These are phyloP conservation scores for Parachlorella kessleri DNA, from an alignment of 139 green algal genomes.

Conservation along the genomic window DNA sequence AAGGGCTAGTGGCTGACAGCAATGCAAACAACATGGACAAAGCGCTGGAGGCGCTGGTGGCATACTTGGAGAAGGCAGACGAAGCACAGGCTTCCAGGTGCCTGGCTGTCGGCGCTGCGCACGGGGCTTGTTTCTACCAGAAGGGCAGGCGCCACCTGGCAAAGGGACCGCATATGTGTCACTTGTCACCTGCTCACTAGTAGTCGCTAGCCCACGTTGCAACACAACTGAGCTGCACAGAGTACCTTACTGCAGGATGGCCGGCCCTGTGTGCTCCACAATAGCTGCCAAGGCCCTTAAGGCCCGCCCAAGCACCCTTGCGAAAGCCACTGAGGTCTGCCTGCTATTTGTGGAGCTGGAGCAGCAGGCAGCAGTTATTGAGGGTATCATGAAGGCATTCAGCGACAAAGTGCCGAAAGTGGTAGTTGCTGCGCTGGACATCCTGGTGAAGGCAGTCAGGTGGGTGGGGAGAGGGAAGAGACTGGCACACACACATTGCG, in stretches of 20 bases:
- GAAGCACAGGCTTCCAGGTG: slow-evolving; percentile 59
- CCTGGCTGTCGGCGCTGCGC: too few species aligned
- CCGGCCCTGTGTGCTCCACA: slow-evolving; percentile 52
- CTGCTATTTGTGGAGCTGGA: slow-evolving; percentile 87
- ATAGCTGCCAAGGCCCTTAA: slow-evolving; percentile 84
- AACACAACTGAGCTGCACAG: too few species aligned
- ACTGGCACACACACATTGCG: too few species aligned
- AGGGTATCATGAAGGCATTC: slow-evolving; percentile 66
- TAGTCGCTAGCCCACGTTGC: too few species aligned
- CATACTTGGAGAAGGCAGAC: slow-evolving; percentile 62
- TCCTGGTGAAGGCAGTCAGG: slow-evolving; percentile 56
- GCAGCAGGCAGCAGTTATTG: slow-evolving; percentile 53
- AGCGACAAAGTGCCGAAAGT: slow-evolving; percentile 92
- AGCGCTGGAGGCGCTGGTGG: slow-evolving; percentile 79
- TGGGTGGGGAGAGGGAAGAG: too few species aligned
- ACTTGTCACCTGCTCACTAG: too few species aligned
- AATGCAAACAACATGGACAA: slow-evolving; percentile 93
- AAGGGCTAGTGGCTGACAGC: slow-evolving; percentile 58
- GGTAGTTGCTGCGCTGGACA: slow-evolving; percentile 77
- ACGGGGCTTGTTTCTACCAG: too few species aligned
- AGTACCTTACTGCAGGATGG: slow-evolving; percentile 55
- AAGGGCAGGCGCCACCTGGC: too few species aligned
- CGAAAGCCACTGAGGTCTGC: slow-evolving; percentile 67
- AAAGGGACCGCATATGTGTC: too few species aligned
- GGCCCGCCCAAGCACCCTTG: slow-evolving; percentile 78